Evolutionary conservation across 2,329 filamentous ascomycete genomes (phyloP), one percentile per base, ranked within the genome.

Genomic region (Fusarium equiseti): DNA sequence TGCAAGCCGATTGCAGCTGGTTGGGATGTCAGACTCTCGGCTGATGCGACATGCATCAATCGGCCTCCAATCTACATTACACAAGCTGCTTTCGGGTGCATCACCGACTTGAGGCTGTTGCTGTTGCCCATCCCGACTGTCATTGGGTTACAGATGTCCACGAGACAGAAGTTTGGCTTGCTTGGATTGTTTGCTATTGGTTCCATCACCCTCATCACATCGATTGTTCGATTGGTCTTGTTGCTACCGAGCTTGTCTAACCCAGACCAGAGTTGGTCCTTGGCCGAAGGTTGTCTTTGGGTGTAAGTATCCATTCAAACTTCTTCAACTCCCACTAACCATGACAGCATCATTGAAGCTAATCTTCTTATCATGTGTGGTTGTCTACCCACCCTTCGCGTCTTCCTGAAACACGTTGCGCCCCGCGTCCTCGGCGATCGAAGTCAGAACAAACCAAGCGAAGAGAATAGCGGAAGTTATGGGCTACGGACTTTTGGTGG

Each of bases 251-350:
- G 61, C 6, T 38, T 64, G 2, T 44, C 61, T 0, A 64, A 64
- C 2, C 61, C 61, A 2, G 61, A 64, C 1, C 61, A 64, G 3
- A 64, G 61, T 2, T 64, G 61, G 61, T 57, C 61, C 1, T 26
- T 64, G 9, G 61, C 61, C 4, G 61, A 64, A 31, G 61, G 61
- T 1, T 64, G 61, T 2, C 61, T 64, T 2, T 64, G 59, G 61
- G 50, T 64, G 61, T 64, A 48, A 57, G 61, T 45, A 4, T 4
- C 12, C 16, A 4, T 18, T 2, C 0, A 13, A 0, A 2, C 10
- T 0, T 8, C 8, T 2, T 2, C 3, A 13, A 11, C 10, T 4
- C 3, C 0, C 3, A 16, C 5, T 20, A 4, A n/a, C 43, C 0
- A 1, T 12, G 2, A 4, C 7, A 64, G 61, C 1, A 64, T 64